phyloP scores from a whole-genome alignment of 2,329 filamentous ascomycete genomes.

The Verticillium alfalfae region DNA sequence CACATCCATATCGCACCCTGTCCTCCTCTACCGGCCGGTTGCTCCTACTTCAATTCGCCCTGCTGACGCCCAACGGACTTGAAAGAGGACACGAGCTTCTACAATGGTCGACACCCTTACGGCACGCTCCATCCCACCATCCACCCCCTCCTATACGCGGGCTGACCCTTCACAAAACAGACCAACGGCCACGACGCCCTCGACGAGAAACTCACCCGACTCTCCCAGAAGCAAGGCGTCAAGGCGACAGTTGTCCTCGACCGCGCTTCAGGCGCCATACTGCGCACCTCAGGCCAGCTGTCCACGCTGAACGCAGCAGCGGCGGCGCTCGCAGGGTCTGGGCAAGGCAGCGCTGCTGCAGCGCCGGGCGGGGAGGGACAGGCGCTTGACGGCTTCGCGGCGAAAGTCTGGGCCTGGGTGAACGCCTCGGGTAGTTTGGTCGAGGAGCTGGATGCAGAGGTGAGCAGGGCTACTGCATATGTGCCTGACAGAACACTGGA shows the following conservation, averaged over 20 bases:
- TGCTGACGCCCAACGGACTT: neutral
- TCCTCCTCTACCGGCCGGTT: too few relatives aligned
- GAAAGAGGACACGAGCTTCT: neutral
- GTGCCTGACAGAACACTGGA: neutral
- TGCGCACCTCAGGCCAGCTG: constrained; percentile 68
- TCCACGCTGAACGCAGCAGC: constrained; percentile 48
- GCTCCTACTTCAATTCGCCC: neutral
- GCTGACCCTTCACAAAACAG: constrained; percentile 14
- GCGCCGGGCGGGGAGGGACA: constrained; percentile 44
- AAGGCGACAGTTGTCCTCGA: constrained; percentile 74
- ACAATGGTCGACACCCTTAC: constrained; percentile 15
- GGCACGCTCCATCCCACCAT: constrained; percentile 5
- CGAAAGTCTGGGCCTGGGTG: constrained; percentile 72
- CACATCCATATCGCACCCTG: neutral
- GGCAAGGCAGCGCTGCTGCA: constrained; percentile 36
- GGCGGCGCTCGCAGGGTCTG: constrained; percentile 21
- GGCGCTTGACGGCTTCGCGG: constrained; percentile 67
- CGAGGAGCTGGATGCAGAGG: constrained; percentile 67
- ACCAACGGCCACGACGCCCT: constrained; percentile 53
- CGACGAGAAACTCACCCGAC: constrained; percentile 59
- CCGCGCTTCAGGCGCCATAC: constrained; percentile 63
- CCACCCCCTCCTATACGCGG: neutral
- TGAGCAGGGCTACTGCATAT: constrained; percentile 22
- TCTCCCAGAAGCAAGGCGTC: constrained; percentile 74
- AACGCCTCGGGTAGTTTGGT: constrained; percentile 63